Percentiles rank a stretch among this genome's conserved stretches.
Conservation (phyloP, 306 rosid species). For the Quercus wislizeni region DNA sequence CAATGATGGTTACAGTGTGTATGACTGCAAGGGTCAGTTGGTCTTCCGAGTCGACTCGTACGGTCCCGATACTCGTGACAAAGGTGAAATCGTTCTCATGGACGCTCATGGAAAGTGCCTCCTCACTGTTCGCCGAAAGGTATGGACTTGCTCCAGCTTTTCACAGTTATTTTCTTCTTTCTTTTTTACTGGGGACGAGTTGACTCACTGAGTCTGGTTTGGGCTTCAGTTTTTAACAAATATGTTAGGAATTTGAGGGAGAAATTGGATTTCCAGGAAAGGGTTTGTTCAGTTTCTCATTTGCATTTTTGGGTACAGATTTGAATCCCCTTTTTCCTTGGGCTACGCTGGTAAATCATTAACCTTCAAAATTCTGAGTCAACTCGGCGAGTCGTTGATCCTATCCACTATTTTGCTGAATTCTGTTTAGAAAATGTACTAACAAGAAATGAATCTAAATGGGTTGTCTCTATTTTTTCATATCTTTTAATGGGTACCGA, state of each 20-base stretch:
- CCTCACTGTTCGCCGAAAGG: slow-evolving; percentile 91
- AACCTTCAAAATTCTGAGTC: not conserved
- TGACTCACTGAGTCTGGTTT: slow-evolving; percentile 18
- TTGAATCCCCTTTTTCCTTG: not conserved
- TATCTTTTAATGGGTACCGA: not conserved
- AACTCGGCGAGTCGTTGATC: not conserved
- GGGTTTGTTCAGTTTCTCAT: not conserved
- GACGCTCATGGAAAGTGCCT: slow-evolving; percentile 76
- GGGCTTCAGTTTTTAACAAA: not conserved
- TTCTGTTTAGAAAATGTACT: not conserved
- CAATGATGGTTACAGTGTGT: slow-evolving; percentile 86
- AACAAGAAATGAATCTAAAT: not conserved
- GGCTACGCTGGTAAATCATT: not conserved
- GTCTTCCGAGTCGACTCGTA: slow-evolving; percentile 89
- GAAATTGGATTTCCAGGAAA: not conserved
- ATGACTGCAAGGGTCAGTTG: slow-evolving; percentile 62
- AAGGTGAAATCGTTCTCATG: slow-evolving; percentile 82
- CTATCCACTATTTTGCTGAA: not conserved
- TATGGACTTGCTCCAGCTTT: not conserved
- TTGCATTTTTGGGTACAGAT: not conserved
- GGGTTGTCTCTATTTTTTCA: not conserved
- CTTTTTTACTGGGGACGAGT: not conserved
- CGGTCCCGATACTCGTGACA: slow-evolving; percentile 57
- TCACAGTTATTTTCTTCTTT: not conserved
- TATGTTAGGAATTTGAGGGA: not conserved